Conservation (phyloP, 2,329 filamentous ascomycete genomes). For the Aureobasidium sp. region DNA sequence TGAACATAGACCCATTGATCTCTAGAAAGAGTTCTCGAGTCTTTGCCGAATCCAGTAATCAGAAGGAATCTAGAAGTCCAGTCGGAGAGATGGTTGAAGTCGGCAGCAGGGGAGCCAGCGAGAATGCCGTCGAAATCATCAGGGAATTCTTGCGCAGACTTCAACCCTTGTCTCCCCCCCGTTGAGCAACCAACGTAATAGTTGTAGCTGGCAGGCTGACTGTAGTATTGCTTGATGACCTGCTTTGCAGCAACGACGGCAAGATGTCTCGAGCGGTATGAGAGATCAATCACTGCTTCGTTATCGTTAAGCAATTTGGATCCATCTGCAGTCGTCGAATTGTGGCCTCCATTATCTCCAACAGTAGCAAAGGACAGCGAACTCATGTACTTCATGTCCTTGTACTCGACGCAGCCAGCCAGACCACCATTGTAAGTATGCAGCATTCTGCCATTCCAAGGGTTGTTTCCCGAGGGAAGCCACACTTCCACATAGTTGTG, state of each 20-base stretch:
- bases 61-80: conserved; percentile 50
- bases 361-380: conserved; percentile 36
- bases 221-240: conserved; percentile 42
- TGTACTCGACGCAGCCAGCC: conserved; percentile 37
- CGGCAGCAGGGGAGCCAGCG: conserved; percentile 47
- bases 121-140: conserved; percentile 54
- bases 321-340: conserved; percentile 32
- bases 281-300: conserved; percentile 36
- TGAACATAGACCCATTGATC: conserved; percentile 50
- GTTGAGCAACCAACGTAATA: conserved; percentile 56
- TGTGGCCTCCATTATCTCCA: conserved; percentile 38
- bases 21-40: conserved; percentile 45
- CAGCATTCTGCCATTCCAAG: conserved; percentile 29
- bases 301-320: conserved; percentile 35
- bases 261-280: conserved; percentile 36
- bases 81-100: conserved; percentile 48
- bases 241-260: conserved; percentile 37
- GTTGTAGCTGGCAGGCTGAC: conserved; percentile 41
- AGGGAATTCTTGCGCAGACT: conserved; percentile 50
- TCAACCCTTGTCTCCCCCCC: conserved; percentile 55
- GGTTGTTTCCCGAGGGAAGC: conserved; percentile 37
- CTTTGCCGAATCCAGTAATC: conserved; percentile 42
- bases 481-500: conserved; percentile 44
- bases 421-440: conserved; percentile 39
- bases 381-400: conserved; percentile 35